These are phyloP conservation scores for Neospermospora avenae DNA, from an alignment of 2,329 filamentous ascomycete genomes.

Conservation along the genomic window DNA sequence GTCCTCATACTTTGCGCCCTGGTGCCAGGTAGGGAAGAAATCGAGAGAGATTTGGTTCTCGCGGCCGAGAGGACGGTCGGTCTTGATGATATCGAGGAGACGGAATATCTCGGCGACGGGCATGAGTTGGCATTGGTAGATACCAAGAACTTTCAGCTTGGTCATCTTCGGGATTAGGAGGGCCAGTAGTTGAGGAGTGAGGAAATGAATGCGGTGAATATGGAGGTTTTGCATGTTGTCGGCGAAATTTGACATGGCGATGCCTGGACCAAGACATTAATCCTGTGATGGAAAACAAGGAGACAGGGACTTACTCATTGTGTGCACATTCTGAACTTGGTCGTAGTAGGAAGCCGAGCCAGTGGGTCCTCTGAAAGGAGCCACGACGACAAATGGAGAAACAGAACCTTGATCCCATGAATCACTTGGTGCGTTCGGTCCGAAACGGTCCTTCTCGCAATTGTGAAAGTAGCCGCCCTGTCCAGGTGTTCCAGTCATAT, in stretches of 20 bases:
- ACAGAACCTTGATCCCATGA: constrained; percentile 11
- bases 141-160: constrained; percentile 26
- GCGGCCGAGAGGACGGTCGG: constrained; percentile 18
- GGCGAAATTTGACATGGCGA: constrained; percentile 22
- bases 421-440: constrained; percentile 1
- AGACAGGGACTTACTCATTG: constrained; percentile 21
- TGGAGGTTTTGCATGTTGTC: constrained; percentile 27
- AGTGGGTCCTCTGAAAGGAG: constrained; percentile 12
- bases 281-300: background rate
- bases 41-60: constrained; percentile 27
- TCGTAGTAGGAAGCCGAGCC: constrained; percentile 10
- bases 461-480: constrained; percentile 13
- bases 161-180: constrained; percentile 30
- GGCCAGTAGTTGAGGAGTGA: constrained; percentile 23
- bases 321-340: constrained; percentile 20
- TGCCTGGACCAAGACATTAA: constrained; percentile 12
- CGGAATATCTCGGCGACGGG: constrained; percentile 25
- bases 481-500: constrained; percentile 10
- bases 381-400: constrained; percentile 13
- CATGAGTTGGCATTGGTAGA: constrained; percentile 32
- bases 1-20: constrained; percentile 13
- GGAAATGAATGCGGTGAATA: constrained; percentile 29
- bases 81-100: constrained; percentile 28
- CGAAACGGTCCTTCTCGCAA: constrained; percentile 15
- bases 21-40: constrained; percentile 30